Evolutionary conservation across 768 basidiomycete genomes (phyloP).

Genomic region (Dentipellis fragilis): DNA sequence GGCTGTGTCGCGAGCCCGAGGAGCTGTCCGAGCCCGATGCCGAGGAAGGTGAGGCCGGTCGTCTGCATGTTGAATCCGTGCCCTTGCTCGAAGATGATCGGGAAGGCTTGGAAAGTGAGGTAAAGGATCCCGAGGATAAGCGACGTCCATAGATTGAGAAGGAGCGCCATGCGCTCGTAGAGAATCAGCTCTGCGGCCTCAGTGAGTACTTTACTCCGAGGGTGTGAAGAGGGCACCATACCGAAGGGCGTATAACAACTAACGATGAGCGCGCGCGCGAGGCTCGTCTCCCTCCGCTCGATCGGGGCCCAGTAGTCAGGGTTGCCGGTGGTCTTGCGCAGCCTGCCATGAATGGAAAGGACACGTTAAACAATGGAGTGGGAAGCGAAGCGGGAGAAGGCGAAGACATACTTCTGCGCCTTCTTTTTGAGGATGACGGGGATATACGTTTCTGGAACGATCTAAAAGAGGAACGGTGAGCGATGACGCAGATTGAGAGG

Average conservation of each 20-base stretch:
- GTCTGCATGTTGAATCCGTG: conserved; percentile 45
- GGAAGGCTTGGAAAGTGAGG: conserved; percentile 46
- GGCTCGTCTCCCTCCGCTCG: conserved; percentile 37
- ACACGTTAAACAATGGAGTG: background rate
- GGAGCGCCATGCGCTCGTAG: conserved; percentile 64
- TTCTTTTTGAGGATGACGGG: conserved; percentile 54
- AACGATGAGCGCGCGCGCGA: conserved; percentile 37
- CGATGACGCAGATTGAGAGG: background rate
- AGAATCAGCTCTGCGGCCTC: conserved; percentile 41
- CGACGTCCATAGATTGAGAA: conserved; percentile 52
- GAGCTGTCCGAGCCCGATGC: conserved; percentile 42
- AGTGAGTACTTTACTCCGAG: background rate
- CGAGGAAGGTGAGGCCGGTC: conserved; percentile 40
- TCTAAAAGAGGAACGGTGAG: conserved; percentile 20
- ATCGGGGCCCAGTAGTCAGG: conserved; percentile 45
- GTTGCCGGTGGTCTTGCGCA: conserved; percentile 49
- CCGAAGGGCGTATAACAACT: conserved; percentile 69
- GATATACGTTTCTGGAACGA: conserved; percentile 66
- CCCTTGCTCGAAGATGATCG: conserved; percentile 37
- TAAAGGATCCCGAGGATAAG: conserved; percentile 35
- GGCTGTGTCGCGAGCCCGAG: conserved; percentile 27
- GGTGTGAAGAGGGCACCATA: conserved; percentile 25
- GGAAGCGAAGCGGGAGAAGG: background rate
- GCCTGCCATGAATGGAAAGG: conserved; percentile 19
- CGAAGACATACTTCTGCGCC: conserved; percentile 34